These are phyloP conservation scores for Mycena venus DNA, from an alignment of 768 basidiomycete species.

Conservation along the genomic window DNA sequence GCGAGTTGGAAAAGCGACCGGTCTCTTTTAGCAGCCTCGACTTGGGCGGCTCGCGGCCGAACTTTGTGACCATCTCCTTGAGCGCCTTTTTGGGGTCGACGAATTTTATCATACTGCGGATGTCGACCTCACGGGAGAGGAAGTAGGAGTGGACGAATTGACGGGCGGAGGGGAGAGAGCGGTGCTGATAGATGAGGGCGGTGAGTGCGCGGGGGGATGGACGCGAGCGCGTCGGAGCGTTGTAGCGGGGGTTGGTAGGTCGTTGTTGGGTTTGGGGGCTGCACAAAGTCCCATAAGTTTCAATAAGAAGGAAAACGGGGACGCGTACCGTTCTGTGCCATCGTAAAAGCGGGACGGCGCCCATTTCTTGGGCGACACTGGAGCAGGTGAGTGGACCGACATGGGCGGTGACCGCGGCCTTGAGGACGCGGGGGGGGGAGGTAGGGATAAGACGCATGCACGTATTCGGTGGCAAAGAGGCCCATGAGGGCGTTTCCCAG, in stretches of 20 bases:
- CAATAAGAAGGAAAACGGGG: background rate
- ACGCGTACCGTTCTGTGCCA: constrained; percentile 83
- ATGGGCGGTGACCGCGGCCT: constrained; percentile 92
- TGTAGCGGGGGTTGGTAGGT: constrained; percentile 62
- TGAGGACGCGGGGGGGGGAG: constrained; percentile 92
- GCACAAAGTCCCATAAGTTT: constrained; percentile 1
- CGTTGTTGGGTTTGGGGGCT: constrained; percentile 62
- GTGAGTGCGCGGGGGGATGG: constrained; percentile 89
- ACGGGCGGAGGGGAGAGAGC: constrained; percentile 88
- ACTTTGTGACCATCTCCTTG: constrained; percentile 78
- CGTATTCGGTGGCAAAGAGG: constrained; percentile 88
- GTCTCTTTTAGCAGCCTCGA: constrained; percentile 94
- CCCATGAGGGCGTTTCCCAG: constrained; percentile 93
- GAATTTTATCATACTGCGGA: constrained; percentile 85
- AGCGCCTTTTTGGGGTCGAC: constrained; percentile 85
- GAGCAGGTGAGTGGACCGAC: constrained; percentile 90
- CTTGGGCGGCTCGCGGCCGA: constrained; percentile 73
- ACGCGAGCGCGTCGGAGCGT: constrained; percentile 90
- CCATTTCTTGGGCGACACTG: constrained; percentile 88
- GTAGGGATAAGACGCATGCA: constrained; percentile 87
- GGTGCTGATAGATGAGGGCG: constrained; percentile 89
- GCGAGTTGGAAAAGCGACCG: constrained; percentile 90
- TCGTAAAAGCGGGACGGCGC: constrained; percentile 80
- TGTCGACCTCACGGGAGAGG: constrained; percentile 86
- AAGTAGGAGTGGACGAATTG: constrained; percentile 92